Evolutionary conservation across 75 land plant genomes (phyloP), one percentile per base, ranked within the genome.

Genomic region (Selaginella tamariscina): DNA sequence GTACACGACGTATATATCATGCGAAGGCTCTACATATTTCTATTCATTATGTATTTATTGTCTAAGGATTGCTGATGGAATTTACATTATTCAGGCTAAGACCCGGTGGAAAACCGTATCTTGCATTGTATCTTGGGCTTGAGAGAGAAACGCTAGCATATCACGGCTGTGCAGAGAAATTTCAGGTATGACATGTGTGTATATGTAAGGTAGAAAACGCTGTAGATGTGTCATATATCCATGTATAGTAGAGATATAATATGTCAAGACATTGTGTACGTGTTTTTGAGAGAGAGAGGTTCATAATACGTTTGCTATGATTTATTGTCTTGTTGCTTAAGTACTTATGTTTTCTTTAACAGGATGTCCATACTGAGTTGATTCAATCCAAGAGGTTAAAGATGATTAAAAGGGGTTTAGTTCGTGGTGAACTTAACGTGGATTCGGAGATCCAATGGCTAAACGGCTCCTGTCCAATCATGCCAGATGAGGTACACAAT

Each of bases 401-500:
- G 71, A 78, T 90, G 92, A 85, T 91, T 32, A 87, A 72, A 70
- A 68, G 54, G 39, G 81, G 82, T 30, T 80, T 75, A 57, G 31
- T 81, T 31, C 65, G 68, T 0, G 91, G 76, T 69, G 70, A 80
- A 32, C 72, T 85, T 11, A 70, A 65, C 30, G 69, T 88, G 0
- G 86, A 91, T 63, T 91, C 97, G 26, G 70, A 81, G 64, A 57
- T 68, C 65, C 84, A 70, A 44, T 82, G 80, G 65, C 73, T 24
- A 66, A 83, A 84, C 55, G 91, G 91, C 54, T 82, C 83, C 31
- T 91, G 96, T 66, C 92, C 92, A 0, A 78, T 91, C 5, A 85
- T 91, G 96, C 96, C 96, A 56, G 92, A 83, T 79, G 96, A 91
- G 85, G 96, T 91, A 65, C 66, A 56, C n/a, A n/a, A n/a, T n/a